Conservation (phyloP, 208 protist genomes). For the Leishmania amazonensis region DNA sequence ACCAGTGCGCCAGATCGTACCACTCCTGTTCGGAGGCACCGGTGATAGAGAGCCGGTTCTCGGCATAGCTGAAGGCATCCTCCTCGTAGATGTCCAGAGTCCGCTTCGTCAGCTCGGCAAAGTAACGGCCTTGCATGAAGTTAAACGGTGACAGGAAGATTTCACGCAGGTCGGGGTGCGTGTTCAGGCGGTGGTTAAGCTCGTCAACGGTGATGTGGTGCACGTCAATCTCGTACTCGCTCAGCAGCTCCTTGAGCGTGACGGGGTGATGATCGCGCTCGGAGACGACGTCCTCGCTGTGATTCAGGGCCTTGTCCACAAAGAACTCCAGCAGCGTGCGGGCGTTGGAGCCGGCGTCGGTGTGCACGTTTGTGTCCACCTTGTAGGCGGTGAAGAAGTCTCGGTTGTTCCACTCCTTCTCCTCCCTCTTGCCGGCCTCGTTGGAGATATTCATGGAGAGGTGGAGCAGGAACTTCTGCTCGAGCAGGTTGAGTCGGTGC, state of each 20-base stretch:
- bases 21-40: constrained; percentile 92
- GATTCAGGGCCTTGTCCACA: constrained; percentile 86
- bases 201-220: constrained; percentile 86
- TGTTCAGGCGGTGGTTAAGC: constrained; percentile 80
- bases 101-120: constrained; percentile 90
- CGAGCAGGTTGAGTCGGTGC: constrained; percentile 89
- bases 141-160: constrained; percentile 88
- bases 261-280: constrained; percentile 82
- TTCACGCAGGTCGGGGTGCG: constrained; percentile 60
- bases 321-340: constrained; percentile 91
- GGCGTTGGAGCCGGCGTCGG: constrained; percentile 84
- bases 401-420: constrained; percentile 92
- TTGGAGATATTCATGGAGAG: constrained; percentile 91
- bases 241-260: constrained; percentile 78
- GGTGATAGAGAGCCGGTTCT: constrained; percentile 83
- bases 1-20: constrained; percentile 95
- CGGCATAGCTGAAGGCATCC: constrained; percentile 86
- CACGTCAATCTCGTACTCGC: constrained; percentile 76
- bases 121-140: constrained; percentile 94
- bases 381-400: constrained; percentile 92
- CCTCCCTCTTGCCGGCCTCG: constrained; percentile 69
- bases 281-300: constrained; percentile 90
- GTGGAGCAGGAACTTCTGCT: constrained; percentile 94
- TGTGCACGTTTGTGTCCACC: constrained; percentile 92
- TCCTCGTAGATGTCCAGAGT: constrained; percentile 84